Percentiles rank a stretch among this genome's conserved stretches.
Evolutionary conservation across 2,329 filamentous ascomycete genomes (phyloP).

Genomic region (Tricladium varicosporioides): DNA sequence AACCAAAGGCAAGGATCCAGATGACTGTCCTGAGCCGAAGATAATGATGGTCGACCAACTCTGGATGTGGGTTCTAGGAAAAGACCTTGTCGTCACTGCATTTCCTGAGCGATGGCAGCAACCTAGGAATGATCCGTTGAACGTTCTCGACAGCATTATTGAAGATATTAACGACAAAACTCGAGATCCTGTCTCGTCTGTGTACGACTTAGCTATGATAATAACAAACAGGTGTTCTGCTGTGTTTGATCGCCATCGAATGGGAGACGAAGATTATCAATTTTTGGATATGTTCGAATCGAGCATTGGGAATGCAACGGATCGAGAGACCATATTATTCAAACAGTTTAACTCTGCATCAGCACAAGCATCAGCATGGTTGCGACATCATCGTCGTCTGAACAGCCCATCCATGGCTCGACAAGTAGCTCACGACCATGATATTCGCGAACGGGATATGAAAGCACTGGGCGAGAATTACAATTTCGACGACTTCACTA

Average conservation of each 20-base stretch:
- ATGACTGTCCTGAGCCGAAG: slow-evolving; percentile 19
- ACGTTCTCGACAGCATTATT: slow-evolving; percentile 38
- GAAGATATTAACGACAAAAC: slow-evolving; percentile 31
- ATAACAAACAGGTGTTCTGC: slow-evolving; percentile 41
- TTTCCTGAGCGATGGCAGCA: slow-evolving; percentile 44
- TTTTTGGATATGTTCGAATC: slow-evolving; percentile 32
- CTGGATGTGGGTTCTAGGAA: slow-evolving; percentile 44
- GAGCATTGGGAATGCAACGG: slow-evolving; percentile 27
- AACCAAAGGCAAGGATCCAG: slow-evolving; percentile 12
- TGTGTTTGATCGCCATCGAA: slow-evolving; percentile 38
- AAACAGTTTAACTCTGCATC: slow-evolving; percentile 28
- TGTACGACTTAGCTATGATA: slow-evolving; percentile 43
- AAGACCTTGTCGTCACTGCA: slow-evolving; percentile 24
- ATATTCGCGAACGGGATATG: slow-evolving; percentile 25
- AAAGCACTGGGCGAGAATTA: slow-evolving; percentile 28
- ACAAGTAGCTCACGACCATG: slow-evolving; percentile 3
- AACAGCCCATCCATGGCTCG: slow-evolving; percentile 18
- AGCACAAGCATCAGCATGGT: slow-evolving; percentile 26
- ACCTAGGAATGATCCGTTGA: slow-evolving; percentile 41
- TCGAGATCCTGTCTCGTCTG: slow-evolving; percentile 36
- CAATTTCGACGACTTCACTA: slow-evolving; percentile 21
- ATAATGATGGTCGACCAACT: slow-evolving; percentile 45
- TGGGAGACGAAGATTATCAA: slow-evolving; percentile 29
- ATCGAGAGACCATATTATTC: slow-evolving; percentile 26
- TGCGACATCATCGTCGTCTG: slow-evolving; percentile 21